Percentiles rank a stretch among this genome's conserved stretches.
phyloP scores from a whole-genome alignment of 2,329 filamentous ascomycete genomes.

The Bipolaris sorokiniana region DNA sequence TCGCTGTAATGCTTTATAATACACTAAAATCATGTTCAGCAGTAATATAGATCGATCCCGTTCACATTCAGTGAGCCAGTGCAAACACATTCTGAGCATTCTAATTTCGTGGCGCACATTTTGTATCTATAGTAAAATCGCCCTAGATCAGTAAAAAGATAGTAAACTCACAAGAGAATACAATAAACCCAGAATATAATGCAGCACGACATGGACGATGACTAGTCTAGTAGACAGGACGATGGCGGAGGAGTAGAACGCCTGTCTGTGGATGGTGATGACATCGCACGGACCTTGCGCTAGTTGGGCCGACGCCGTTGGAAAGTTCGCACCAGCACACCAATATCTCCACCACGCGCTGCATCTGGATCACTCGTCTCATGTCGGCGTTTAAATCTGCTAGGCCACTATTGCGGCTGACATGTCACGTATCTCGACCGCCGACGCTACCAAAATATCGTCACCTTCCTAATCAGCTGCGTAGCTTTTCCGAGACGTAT shows the following conservation, averaged over 20 bases:
- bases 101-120: background rate
- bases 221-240: too few species aligned
- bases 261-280: background rate
- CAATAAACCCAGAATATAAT: too few species aligned
- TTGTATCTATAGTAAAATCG: background rate
- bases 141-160: too few species aligned
- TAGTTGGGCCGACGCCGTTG: slow-evolving; percentile 16
- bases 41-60: too few species aligned
- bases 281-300: slow-evolving; percentile 8
- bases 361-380: slow-evolving; percentile 4
- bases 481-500: slow-evolving; percentile 9
- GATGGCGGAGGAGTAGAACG: background rate
- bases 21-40: too few species aligned
- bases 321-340: slow-evolving; percentile 15
- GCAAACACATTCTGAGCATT: background rate
- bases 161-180: too few species aligned
- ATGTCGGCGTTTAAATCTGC: slow-evolving; percentile 14
- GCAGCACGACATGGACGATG: too few species aligned
- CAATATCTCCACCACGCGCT: slow-evolving; percentile 8
- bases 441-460: background rate
- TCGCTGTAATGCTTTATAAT: too few species aligned
- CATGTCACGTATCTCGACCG: slow-evolving; percentile 2
- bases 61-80: background rate
- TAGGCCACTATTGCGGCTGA: slow-evolving; percentile 11
- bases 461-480: slow-evolving; percentile 4